Evolutionary conservation across 192 early-diverging fungal genomes (phyloP).

Genomic region (Backusella parvicylindrica): DNA sequence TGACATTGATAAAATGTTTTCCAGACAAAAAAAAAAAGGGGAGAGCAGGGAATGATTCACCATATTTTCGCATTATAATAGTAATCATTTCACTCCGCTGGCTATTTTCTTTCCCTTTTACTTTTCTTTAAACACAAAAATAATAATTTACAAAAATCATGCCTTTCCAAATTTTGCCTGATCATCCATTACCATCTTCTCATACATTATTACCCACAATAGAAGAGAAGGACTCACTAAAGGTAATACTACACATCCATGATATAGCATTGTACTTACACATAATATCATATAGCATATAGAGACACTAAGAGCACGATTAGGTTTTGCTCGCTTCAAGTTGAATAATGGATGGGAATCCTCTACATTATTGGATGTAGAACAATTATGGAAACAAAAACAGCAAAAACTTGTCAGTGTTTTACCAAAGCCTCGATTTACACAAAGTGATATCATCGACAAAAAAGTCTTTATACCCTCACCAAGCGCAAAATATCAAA

Average conservation of each 20-base stretch:
- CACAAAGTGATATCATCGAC: conserved; percentile 32
- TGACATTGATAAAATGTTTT: neutral
- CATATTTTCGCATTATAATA: neutral
- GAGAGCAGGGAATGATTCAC: neutral
- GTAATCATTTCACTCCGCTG: neutral
- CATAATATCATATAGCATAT: neutral
- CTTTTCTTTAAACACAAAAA: neutral
- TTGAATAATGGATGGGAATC: conserved; percentile 33
- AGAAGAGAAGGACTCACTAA: conserved; percentile 1
- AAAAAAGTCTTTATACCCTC: conserved; percentile 22
- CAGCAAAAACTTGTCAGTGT: conserved; percentile 13
- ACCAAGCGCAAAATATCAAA: neutral
- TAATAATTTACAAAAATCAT: neutral
- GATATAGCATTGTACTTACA: neutral
- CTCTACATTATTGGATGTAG: conserved; percentile 23
- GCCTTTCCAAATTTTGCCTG: conserved; percentile 1
- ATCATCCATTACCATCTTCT: neutral
- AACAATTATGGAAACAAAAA: conserved; percentile 26
- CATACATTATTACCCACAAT: neutral
- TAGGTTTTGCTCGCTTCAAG: conserved; percentile 34
- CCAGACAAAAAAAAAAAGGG: neutral
- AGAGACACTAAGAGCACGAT: conserved; percentile 1
- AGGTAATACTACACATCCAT: neutral
- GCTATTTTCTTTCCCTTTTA: neutral
- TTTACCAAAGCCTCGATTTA: conserved; percentile 24